Evolutionary conservation across 1,284 basidiomycete genomes (phyloP).

Genomic region (Apiotrichum veenhuisii): DNA sequence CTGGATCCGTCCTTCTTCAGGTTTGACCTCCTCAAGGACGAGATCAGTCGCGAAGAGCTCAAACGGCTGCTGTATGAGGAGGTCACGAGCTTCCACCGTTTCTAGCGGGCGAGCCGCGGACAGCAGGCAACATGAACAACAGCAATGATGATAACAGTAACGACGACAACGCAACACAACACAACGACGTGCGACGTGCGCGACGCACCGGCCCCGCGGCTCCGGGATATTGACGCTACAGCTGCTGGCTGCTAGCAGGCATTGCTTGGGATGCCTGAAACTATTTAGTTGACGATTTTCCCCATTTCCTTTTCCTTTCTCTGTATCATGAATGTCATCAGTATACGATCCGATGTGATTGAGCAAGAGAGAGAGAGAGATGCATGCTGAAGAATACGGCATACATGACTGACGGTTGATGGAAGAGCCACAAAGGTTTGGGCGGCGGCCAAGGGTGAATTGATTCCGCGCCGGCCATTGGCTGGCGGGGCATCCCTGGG

Average conservation of each 20-base stretch:
- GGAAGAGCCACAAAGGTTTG: too few relatives aligned
- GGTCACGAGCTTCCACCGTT: constrained; percentile 65
- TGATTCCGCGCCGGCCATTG: too few relatives aligned
- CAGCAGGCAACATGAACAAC: not conserved
- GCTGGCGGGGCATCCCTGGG: too few relatives aligned
- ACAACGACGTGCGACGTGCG: too few relatives aligned
- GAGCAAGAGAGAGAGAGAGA: not conserved
- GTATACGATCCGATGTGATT: not conserved
- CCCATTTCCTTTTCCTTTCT: not conserved
- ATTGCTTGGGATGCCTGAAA: too few relatives aligned
- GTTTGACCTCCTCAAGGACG: constrained; percentile 90
- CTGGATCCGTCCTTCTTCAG: constrained; percentile 89
- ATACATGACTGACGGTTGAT: too few relatives aligned
- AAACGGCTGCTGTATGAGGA: constrained; percentile 63
- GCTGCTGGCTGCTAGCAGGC: not conserved
- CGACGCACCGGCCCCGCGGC: too few relatives aligned
- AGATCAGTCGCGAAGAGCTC: constrained; percentile 78
- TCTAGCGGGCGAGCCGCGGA: not conserved
- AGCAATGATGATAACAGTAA: too few relatives aligned
- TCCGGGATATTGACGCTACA: too few relatives aligned
- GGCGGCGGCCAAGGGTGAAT: too few relatives aligned
- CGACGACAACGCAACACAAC: too few relatives aligned
- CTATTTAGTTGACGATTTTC: too few relatives aligned
- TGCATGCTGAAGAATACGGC: not conserved
- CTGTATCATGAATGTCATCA: constrained; percentile 5